Evolutionary conservation across 257 asterid species (phyloP), one percentile per base, ranked within the genome.

Genomic region (Perilla frutescens): DNA sequence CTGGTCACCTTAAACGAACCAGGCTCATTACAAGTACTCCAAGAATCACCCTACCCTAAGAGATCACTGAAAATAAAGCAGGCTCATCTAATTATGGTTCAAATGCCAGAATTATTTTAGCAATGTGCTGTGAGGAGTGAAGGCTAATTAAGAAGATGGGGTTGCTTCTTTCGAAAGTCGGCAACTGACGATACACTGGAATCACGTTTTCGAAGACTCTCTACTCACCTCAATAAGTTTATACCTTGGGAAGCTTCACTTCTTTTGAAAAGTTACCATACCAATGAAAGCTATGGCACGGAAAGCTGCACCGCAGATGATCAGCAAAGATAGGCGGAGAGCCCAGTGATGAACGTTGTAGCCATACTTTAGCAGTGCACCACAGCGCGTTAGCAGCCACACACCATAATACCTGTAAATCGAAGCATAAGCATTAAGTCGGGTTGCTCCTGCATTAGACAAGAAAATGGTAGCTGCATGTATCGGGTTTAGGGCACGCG

Each of bases 361-460:
- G 32, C 91, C 87, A 26, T 70, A 81, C 75, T 64, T 87, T 53
- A 31, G 72, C 31, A 94, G 96, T 1, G 91, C 83, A 9, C 91
- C 96, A 58, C 98, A 94, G 1, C 98, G 88, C 2, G 98, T 94
- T 69, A 94, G 87, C 53, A 94, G 89, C 98, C 97, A 92, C 71
- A 90, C 98, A 0, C 98, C 98, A 48, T 84, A 87, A 60, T 87
- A 90, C 87, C 98, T 92, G 87, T 57, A 64, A 72, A 61, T 56
- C 29, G 49, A 70, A 40, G 36, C 66, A 26, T 57, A 54, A 53
- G 51, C 62, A 37, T 13, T 68, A 9, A 68, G 12, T 26, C 6
- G 6, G 3, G 44, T 61, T 13, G 6, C 54, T 48, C 10, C 51
- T 47, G 51, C 14, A 11, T 39, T 13, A 15, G 7, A 15, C 50